Conservation (phyloP, 2,329 filamentous ascomycete genomes). For the Akanthomyces muscarius region DNA sequence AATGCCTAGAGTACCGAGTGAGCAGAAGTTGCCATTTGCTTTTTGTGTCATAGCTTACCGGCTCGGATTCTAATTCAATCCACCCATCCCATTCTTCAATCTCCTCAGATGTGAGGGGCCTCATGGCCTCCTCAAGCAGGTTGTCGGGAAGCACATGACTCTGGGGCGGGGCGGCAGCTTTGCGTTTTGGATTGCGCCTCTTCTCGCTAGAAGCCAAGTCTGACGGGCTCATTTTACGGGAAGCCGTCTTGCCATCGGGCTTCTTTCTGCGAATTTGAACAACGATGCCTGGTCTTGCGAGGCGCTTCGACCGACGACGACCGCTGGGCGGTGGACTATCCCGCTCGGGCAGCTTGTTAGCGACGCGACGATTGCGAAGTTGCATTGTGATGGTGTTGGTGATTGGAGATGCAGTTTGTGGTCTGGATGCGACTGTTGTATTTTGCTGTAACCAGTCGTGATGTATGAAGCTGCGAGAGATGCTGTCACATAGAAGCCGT, state of each 20-base stretch:
- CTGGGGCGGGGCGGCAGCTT: slow-evolving; percentile 33
- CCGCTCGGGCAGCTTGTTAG: neutral
- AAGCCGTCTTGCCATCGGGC: neutral
- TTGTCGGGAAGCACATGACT: slow-evolving; percentile 32
- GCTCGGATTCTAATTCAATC: slow-evolving; percentile 86
- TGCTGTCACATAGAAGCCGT: neutral
- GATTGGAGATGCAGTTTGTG: neutral
- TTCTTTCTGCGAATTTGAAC: neutral
- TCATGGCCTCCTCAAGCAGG: slow-evolving; percentile 44
- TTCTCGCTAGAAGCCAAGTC: slow-evolving; percentile 21
- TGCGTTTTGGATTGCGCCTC: slow-evolving; percentile 43
- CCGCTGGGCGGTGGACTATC: slow-evolving; percentile 1
- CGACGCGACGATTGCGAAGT: neutral
- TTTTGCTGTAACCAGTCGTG: neutral
- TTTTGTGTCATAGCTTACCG: slow-evolving; percentile 49
- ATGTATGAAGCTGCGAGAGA: neutral
- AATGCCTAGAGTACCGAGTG: slow-evolving; percentile 53
- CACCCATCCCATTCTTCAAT: slow-evolving; percentile 64
- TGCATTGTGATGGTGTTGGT: neutral
- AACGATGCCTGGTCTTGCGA: neutral
- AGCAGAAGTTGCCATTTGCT: slow-evolving; percentile 13
- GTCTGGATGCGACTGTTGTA: neutral
- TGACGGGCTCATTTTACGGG: slow-evolving; percentile 2
- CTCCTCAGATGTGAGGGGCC: slow-evolving; percentile 48
- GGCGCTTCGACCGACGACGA: neutral